Evolutionary conservation across 345 rosid genomes (phyloP).

Genomic region (Eucalyptus paniculata): DNA sequence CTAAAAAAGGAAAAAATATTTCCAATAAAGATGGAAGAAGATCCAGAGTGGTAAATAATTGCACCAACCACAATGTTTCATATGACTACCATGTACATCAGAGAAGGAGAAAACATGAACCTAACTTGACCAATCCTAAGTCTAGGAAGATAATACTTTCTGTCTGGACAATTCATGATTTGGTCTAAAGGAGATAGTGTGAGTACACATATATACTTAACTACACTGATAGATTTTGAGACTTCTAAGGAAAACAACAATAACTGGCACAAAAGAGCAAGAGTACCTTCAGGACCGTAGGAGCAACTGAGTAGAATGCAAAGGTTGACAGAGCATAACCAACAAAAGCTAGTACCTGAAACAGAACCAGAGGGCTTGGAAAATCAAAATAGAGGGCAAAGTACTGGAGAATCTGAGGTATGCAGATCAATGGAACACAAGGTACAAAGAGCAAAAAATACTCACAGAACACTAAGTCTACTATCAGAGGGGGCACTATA

Average conservation of each 20-base stretch:
- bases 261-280: background rate
- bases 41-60: background rate
- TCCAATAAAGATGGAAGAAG: background rate
- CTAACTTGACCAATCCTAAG: background rate
- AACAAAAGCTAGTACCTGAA: slow-evolving; percentile 19
- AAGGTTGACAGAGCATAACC: slow-evolving; percentile 22
- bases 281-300: slow-evolving; percentile 33
- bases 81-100: background rate
- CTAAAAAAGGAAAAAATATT: background rate
- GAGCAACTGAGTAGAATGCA: slow-evolving; percentile 18
- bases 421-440: background rate
- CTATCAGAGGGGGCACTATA: background rate
- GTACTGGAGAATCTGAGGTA: background rate
- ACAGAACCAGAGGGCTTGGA: background rate
- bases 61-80: background rate
- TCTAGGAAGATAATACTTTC: background rate
- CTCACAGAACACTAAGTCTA: background rate
- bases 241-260: background rate
- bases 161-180: background rate
- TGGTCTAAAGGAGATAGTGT: background rate
- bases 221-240: background rate
- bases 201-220: background rate
- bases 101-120: background rate
- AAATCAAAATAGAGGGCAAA: background rate
- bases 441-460: background rate